Evolutionary conservation across 331 rosid genomes (phyloP), one percentile per base, ranked within the genome.

Genomic region (Spiraea crenata): DNA sequence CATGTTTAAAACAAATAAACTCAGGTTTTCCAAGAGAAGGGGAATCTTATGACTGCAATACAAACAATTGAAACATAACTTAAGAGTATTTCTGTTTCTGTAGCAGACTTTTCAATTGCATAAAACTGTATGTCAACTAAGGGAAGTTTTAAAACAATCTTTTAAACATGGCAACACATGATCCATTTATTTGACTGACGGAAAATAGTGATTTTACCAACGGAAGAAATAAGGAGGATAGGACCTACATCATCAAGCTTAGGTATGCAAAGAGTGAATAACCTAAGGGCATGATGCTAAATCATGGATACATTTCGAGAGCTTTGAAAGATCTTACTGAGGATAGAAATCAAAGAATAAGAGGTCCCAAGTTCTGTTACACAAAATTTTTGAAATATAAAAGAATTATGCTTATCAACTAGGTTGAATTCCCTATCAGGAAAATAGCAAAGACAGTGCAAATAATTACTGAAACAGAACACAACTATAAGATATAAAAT

Each of bases 401-500:
- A 38, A 60, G 34, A 16, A 60, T 10, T 38, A 38, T n/a, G 13
- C 9, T 39, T 5, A 61, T 49, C 54, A 49, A 49, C 7, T 49
- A 49, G 9, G 54, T 49, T 16, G 11, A 62, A 62, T 49, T 40
- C 31, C 50, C 50, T 62, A 62, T 41, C 48, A 60, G 65, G 47
- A 62, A 17, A 16, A 25, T 12, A n/a, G 25, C 16, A 40, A 61
- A 25, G 50, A 49, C 15, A 61, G 65, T 62, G 48, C 12, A 48
- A 49, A 25, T 6, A 25, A 25, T 25, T 25, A 25, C 31, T 25
- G 31, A 25, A 25, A 25, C 31, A 25, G 2, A 25, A 25, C 31
- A 25, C 2, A 25, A 25, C 31, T 25, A 25, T 25, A 25, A 25
- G 31, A 25, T 25, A 25, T 25, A 25, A 2, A 13, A 25, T 25